A percentile compares a stretch with the other conserved stretches of the same genome.
These are phyloP conservation scores for Chlamydomonas incerta DNA, from an alignment of 139 green algal genomes.

Conservation along the genomic window DNA sequence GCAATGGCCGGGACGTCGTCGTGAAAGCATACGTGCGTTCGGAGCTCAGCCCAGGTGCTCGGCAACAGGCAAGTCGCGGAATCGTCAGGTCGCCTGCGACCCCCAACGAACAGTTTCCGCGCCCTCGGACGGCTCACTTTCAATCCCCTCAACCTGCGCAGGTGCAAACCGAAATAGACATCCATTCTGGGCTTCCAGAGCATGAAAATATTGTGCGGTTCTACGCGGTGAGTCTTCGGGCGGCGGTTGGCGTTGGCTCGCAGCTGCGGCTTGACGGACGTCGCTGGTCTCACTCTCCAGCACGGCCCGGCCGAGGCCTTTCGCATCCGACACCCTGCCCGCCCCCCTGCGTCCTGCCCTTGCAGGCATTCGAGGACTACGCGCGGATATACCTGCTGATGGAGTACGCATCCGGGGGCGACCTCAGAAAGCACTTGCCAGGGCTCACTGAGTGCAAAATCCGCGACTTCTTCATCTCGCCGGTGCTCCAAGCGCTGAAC, in stretches of 20 bases:
- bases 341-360: background rate
- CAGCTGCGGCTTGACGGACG: no score
- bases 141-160: background rate
- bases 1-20: background rate
- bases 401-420: conserved; percentile 19
- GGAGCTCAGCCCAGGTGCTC: background rate
- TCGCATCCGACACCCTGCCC: no score
- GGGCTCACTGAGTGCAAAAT: conserved; percentile 28
- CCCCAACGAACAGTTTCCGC: no score
- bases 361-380: conserved; percentile 44
- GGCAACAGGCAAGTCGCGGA: conserved; percentile 33
- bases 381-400: conserved; percentile 26
- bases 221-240: conserved; percentile 13
- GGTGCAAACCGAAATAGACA: conserved; percentile 47
- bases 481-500: conserved; percentile 42
- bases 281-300: no score
- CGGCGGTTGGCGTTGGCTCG: no score
- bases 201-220: conserved; percentile 42
- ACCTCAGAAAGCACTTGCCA: conserved; percentile 43
- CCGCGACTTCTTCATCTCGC: conserved; percentile 42
- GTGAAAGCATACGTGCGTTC: conserved; percentile 42
- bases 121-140: background rate
- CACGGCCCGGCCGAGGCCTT: no score
- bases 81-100: no score
- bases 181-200: conserved; percentile 18